These are phyloP conservation scores for Zymoseptoria passerinii DNA, from an alignment of 2,329 filamentous ascomycete genomes.

Conservation along the genomic window DNA sequence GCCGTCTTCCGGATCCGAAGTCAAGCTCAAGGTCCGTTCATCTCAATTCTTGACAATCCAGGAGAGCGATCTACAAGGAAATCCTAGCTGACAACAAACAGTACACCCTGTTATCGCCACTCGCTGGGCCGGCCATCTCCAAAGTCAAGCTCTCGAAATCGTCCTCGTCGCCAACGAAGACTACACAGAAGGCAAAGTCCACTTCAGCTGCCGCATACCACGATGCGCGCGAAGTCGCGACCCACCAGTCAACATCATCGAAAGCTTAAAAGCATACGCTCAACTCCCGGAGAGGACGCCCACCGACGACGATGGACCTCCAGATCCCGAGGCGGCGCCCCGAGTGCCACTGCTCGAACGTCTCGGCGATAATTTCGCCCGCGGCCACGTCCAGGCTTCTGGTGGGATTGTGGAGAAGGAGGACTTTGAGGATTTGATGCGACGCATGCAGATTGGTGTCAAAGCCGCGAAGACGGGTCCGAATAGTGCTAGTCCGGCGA, in stretches of 20 bases:
- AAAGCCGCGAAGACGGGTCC: constrained; percentile 36
- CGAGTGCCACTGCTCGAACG: constrained; percentile 35
- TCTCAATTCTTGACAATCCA: neutral
- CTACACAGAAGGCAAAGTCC: constrained; percentile 54
- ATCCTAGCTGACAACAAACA: neutral
- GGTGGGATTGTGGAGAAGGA: constrained; percentile 53
- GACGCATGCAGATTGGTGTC: constrained; percentile 50
- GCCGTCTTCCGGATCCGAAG: constrained; percentile 56
- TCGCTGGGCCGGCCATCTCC: constrained; percentile 55
- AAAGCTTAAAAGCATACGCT: constrained; percentile 47
- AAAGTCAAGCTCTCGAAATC: constrained; percentile 52
- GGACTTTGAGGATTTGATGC: constrained; percentile 59
- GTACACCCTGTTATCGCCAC: constrained; percentile 61
- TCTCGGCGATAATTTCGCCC: constrained; percentile 56
- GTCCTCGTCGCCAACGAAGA: constrained; percentile 60
- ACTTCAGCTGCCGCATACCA: constrained; percentile 59
- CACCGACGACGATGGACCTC: constrained; percentile 21
- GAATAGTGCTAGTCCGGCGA: constrained; percentile 23
- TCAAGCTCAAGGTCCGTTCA: constrained; percentile 41
- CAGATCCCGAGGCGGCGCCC: constrained; percentile 3
- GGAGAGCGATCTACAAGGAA: too few relatives aligned
- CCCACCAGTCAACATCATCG: constrained; percentile 55
- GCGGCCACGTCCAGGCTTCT: constrained; percentile 59
- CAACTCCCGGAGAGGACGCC: constrained; percentile 17
- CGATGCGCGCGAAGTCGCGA: constrained; percentile 46